These are phyloP conservation scores for Artemisia argyi DNA, from an alignment of 129 eudicot genomes.

Conservation along the genomic window DNA sequence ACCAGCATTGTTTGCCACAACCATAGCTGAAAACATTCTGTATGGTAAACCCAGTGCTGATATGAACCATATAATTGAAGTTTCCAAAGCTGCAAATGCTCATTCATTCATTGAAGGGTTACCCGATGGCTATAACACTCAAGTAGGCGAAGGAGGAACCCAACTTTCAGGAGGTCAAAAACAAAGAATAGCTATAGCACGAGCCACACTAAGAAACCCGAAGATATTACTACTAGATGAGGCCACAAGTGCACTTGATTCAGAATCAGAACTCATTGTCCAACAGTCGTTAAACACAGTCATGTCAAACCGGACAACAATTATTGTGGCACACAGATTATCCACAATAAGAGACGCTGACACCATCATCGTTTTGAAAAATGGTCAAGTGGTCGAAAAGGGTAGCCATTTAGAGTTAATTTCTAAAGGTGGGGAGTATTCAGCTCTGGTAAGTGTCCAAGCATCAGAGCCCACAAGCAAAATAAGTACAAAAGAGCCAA, in stretches of 20 bases:
- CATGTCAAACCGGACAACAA: slow-evolving; percentile 66
- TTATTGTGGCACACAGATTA: slow-evolving; percentile 69
- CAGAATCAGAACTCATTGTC: slow-evolving; percentile 72
- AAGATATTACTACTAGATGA: slow-evolving; percentile 81
- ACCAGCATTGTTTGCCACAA: slow-evolving; percentile 78
- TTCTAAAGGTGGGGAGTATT: slow-evolving; percentile 57
- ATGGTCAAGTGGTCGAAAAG: slow-evolving; percentile 59
- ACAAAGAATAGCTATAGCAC: slow-evolving; percentile 80
- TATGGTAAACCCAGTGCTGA: slow-evolving; percentile 65
- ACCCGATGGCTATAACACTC: slow-evolving; percentile 74
- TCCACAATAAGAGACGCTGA: slow-evolving; percentile 73
- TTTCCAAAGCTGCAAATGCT: slow-evolving; percentile 70
- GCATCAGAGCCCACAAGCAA: slow-evolving; percentile 34
- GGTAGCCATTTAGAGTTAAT: slow-evolving; percentile 59
- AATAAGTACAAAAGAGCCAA: slow-evolving; percentile 19
- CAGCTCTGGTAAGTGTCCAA: slow-evolving; percentile 61
- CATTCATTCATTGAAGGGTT: slow-evolving; percentile 59
- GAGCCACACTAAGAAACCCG: slow-evolving; percentile 75
- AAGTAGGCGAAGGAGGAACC: slow-evolving; percentile 89
- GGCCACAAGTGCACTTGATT: slow-evolving; percentile 88
- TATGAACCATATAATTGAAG: slow-evolving; percentile 52
- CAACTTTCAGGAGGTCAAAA: slow-evolving; percentile 90
- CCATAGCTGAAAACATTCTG: slow-evolving; percentile 69
- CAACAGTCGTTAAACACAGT: slow-evolving; percentile 62
- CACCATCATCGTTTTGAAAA: slow-evolving; percentile 57